Percentiles rank a stretch among this genome's conserved stretches.
Evolutionary conservation across 1,284 basidiomycete genomes (phyloP).

Genomic region (Heterobasidion occidentale): DNA sequence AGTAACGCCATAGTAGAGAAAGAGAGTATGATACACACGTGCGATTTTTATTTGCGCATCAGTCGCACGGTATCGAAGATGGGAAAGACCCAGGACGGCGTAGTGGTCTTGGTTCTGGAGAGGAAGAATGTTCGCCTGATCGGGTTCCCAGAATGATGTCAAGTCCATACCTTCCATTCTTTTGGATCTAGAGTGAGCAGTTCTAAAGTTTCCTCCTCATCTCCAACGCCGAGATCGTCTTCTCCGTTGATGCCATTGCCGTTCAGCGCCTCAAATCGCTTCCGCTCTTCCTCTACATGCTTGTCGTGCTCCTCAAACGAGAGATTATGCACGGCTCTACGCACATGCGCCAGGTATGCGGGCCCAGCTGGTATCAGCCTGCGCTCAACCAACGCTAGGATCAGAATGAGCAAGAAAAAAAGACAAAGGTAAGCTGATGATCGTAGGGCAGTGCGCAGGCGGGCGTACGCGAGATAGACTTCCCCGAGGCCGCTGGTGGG

Average conservation of each 20-base stretch:
- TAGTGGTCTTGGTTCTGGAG: slow-evolving; percentile 95
- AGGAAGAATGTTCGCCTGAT: background rate
- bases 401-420: background rate
- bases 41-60: slow-evolving; percentile 95
- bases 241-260: slow-evolving; percentile 48
- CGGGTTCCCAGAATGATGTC: background rate
- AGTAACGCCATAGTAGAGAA: slow-evolving; percentile 4
- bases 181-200: slow-evolving; percentile 83
- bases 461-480: slow-evolving; percentile 26
- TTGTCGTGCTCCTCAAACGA: slow-evolving; percentile 79
- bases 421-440: slow-evolving; percentile 1
- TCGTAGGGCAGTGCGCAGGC: background rate
- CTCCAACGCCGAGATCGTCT: slow-evolving; percentile 89
- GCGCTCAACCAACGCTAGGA: slow-evolving; percentile 26
- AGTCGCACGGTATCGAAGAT: slow-evolving; percentile 83
- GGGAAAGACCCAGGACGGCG: slow-evolving; percentile 89
- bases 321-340: slow-evolving; percentile 65
- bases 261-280: slow-evolving; percentile 44
- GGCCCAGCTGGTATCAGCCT: slow-evolving; percentile 76
- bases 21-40: slow-evolving; percentile 47
- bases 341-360: slow-evolving; percentile 77
- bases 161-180: slow-evolving; percentile 86
- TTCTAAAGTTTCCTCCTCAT: slow-evolving; percentile 79
- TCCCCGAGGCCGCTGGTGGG: slow-evolving; percentile 17
- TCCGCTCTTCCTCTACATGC: slow-evolving; percentile 45